A percentile compares a stretch with the other conserved stretches of the same genome.
phyloP scores from a whole-genome alignment of 768 basidiomycete species.

The Kwoniella europaea region DNA sequence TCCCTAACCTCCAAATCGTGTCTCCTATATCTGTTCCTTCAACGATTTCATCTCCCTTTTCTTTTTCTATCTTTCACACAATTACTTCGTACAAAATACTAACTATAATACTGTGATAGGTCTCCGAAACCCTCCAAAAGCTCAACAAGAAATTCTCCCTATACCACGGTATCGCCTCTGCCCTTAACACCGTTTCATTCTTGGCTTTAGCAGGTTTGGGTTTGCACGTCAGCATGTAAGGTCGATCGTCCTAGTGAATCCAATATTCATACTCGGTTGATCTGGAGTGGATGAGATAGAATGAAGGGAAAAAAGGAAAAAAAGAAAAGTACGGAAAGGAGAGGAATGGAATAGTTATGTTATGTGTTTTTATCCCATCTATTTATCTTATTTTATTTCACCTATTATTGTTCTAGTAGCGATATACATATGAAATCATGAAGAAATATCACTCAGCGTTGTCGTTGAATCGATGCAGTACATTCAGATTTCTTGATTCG shows the following conservation, averaged over 20 bases:
- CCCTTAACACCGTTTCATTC: constrained; percentile 69
- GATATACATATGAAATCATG: neutral
- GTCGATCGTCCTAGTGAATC: neutral
- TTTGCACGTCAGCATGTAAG: constrained; percentile 49
- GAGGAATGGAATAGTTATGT: neutral
- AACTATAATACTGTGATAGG: constrained; percentile 58
- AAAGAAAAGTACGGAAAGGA: neutral
- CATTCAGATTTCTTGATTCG: too few species aligned
- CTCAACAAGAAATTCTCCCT: constrained; percentile 70
- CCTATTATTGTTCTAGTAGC: neutral
- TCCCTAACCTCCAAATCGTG: neutral
- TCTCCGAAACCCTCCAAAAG: constrained; percentile 71
- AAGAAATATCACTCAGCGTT: too few species aligned
- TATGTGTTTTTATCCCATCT: neutral
- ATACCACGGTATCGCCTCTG: constrained; percentile 72
- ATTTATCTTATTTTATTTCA: neutral
- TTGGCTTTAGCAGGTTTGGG: constrained; percentile 51
- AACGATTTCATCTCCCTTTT: too few species aligned
- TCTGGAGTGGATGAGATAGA: neutral
- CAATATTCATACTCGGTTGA: too few species aligned
- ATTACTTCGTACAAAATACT: neutral
- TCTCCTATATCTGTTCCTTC: too few species aligned
- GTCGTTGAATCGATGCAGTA: too few species aligned
- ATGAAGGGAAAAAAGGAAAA: neutral
- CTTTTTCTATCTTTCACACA: too few species aligned